Conservation (phyloP, 2,329 filamentous ascomycete genomes). For the Exserohilum rostratum region DNA sequence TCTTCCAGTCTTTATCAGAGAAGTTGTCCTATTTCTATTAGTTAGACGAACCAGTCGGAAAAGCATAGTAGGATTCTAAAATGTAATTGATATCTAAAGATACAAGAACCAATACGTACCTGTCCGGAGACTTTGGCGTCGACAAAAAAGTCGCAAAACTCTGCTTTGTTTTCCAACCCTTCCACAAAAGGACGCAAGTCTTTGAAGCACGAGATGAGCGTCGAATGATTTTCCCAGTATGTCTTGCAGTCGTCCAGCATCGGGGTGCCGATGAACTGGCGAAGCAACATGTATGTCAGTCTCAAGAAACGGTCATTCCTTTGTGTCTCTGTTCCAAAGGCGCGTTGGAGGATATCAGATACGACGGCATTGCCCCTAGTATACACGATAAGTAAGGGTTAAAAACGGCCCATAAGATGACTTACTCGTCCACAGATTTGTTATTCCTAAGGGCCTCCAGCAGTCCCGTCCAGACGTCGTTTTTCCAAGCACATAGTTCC, state of each 20-base stretch:
- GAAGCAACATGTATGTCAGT: slow-evolving; percentile 23
- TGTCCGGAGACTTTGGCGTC: not conserved
- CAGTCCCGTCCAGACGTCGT: slow-evolving; percentile 27
- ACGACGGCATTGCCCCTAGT: slow-evolving; percentile 14
- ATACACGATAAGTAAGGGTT: not conserved
- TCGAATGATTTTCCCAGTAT: slow-evolving; percentile 31
- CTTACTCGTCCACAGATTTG: slow-evolving; percentile 20
- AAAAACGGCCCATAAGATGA: not conserved
- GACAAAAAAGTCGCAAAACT: slow-evolving; percentile 15
- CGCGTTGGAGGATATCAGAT: slow-evolving; percentile 10
- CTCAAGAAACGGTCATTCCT: slow-evolving; percentile 22
- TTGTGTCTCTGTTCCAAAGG: slow-evolving; percentile 17
- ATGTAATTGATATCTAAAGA: not conserved
- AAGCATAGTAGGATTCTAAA: not conserved
- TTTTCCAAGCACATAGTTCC: slow-evolving; percentile 25
- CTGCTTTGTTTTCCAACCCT: slow-evolving; percentile 13
- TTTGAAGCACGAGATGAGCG: slow-evolving; percentile 32
- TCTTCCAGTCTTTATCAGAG: slow-evolving; percentile 18
- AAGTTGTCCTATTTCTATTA: not conserved
- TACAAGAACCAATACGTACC: not conserved
- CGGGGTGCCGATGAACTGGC: slow-evolving; percentile 8
- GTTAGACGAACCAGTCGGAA: too few species aligned
- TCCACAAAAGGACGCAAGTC: slow-evolving; percentile 37
- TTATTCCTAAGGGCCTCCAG: slow-evolving; percentile 19
- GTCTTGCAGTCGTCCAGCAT: slow-evolving; percentile 26